Base-by-base conservation (phyloP, 2,329 filamentous ascomycete genomes). In the Aspergillus neoniger region DNA sequence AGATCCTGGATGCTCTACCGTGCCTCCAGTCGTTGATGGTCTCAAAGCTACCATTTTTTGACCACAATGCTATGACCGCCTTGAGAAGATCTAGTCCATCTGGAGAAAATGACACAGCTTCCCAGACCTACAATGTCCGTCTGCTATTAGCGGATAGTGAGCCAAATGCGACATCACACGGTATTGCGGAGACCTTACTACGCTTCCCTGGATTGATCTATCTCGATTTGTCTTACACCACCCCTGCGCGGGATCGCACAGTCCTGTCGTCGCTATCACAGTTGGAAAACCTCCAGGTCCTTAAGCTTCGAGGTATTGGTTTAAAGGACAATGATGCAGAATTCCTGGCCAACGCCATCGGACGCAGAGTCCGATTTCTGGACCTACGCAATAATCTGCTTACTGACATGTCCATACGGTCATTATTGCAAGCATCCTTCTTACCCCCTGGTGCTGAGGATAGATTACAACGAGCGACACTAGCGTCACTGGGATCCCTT, bases 1-100 rank as follows among this genome's bases (percentile, higher is more conserved):
- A 87, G 60, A 78, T 87, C 4, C 77, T 88, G 21, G 83, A 86
- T 57, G 80, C 78, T 56, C 75, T 88, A 19, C 86, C 86, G 2
- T 81, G 81, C 55, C 74, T 88, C 15, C 86, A 88, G 65, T 85
- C 83, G 1, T 73, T 88, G 52, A 80, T 87, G 60, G 85, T 88
- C 10, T 81, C 84, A 15, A 80, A 80, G 30, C 72, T 88, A 51
- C 84, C 85, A 0, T 87, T 87, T 69, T 87, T 88, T 67, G 86
- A 88, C 59, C 85, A 88, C 69, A 80, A 81, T 61, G 79, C 84
- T 17, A 78, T 88, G 57, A 74, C 80, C 59, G 82, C 81, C 2
- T 68, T 87, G 57, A 80, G 76, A 55, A 69, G 74, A 23, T 63
- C 65, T 9, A 56, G 67, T 9, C 58, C 54, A 14, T 15, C 44